A percentile compares a stretch with the other conserved stretches of the same genome.
Evolutionary conservation across 495 filamentous ascomycete species (phyloP).

Genomic region (Xylaria curta): DNA sequence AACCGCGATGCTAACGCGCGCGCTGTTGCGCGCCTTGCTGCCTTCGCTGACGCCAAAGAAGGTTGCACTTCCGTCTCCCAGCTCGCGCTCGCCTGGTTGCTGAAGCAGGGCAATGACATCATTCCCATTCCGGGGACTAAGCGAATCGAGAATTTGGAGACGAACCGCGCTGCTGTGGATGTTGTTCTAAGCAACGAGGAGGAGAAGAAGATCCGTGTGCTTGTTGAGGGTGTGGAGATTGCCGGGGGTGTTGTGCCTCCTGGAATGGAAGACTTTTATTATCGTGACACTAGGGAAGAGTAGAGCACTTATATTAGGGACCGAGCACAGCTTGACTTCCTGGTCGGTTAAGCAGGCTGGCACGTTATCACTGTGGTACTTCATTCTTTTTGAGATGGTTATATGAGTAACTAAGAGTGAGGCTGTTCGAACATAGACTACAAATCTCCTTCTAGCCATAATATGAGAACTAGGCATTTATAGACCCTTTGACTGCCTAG

Average conservation of each 20-base stretch:
- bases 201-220: conserved; percentile 53
- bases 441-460: no score
- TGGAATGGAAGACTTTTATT: conserved; percentile 5
- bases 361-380: neutral
- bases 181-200: conserved; percentile 59
- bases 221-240: conserved; percentile 47
- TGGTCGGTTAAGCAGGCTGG: neutral
- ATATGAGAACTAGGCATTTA: no score
- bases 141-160: conserved; percentile 57
- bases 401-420: no score
- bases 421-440: neutral
- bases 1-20: conserved; percentile 58
- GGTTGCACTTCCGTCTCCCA: conserved; percentile 45
- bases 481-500: no score
- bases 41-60: conserved; percentile 52
- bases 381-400: no score
- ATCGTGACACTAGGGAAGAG: conserved; percentile 33
- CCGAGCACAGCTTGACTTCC: neutral
- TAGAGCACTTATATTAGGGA: neutral
- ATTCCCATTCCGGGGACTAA: conserved; percentile 62
- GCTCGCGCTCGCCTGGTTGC: conserved; percentile 59
- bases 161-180: conserved; percentile 58
- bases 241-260: conserved; percentile 36
- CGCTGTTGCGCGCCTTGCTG: conserved; percentile 48
- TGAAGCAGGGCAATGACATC: conserved; percentile 60